These are phyloP conservation scores for Arthrobotrys conoides DNA, from an alignment of 2,329 filamentous ascomycete genomes.

Conservation along the genomic window DNA sequence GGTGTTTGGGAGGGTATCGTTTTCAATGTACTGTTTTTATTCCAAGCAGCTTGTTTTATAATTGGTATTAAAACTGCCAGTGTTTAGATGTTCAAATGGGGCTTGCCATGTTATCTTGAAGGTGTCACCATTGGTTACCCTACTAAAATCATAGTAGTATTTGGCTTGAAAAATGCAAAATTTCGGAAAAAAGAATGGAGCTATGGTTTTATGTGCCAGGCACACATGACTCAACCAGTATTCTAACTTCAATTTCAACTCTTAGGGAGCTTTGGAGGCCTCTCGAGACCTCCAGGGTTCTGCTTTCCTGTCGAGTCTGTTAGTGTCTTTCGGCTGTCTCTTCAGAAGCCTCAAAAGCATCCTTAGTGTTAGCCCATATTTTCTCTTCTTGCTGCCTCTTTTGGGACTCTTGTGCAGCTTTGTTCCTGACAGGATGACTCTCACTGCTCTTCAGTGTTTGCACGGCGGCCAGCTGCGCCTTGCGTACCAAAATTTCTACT, in stretches of 20 bases:
- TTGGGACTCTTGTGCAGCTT: neutral
- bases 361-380: neutral
- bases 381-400: neutral
- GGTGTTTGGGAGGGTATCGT: slow-evolving; percentile 26
- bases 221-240: no score
- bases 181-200: no score
- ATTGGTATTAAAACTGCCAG: neutral
- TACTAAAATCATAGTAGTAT: no score
- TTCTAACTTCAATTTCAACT: no score
- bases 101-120: neutral
- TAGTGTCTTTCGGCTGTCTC: neutral
- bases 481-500: slow-evolving; percentile 2
- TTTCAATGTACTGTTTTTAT: neutral
- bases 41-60: neutral
- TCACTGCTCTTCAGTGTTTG: slow-evolving; percentile 12
- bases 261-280: no score
- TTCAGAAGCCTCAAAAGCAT: neutral
- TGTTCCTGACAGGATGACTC: slow-evolving; percentile 19
- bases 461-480: slow-evolving; percentile 19
- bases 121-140: neutral
- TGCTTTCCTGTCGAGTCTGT: no score
- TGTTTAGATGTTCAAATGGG: neutral
- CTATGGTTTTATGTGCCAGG: no score
- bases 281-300: no score
- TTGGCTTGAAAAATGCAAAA: no score